Evolutionary conservation across 495 filamentous ascomycete genomes (phyloP).

Genomic region (Neurospora sp.): DNA sequence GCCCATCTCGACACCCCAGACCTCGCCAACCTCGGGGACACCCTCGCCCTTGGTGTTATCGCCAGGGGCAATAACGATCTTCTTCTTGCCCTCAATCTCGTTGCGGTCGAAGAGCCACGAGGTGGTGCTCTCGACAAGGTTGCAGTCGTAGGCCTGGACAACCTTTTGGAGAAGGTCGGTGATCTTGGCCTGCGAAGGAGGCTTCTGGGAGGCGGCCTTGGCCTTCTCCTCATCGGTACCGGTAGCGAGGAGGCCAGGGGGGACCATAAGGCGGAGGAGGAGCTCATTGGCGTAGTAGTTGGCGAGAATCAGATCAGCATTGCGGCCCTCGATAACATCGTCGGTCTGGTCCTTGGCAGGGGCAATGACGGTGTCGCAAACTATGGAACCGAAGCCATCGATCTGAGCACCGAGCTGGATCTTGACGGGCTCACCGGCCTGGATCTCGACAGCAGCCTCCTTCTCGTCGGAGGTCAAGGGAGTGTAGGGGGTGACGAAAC

Average conservation of each 20-base stretch:
- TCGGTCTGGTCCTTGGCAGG: slow-evolving; percentile 44
- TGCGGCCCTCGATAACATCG: slow-evolving; percentile 55
- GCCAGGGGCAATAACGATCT: slow-evolving; percentile 85
- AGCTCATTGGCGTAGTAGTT: slow-evolving; percentile 95
- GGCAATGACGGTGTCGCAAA: slow-evolving; percentile 84
- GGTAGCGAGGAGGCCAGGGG: slow-evolving; percentile 69
- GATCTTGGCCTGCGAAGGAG: slow-evolving; percentile 73
- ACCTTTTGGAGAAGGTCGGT: slow-evolving; percentile 83
- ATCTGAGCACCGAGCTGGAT: slow-evolving; percentile 97
- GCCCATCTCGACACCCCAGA: slow-evolving; percentile 96
- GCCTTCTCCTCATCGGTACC: slow-evolving; percentile 90
- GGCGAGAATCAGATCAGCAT: slow-evolving; percentile 81
- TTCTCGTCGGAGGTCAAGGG: slow-evolving; percentile 74
- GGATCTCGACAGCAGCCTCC: slow-evolving; percentile 68
- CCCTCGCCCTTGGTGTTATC: slow-evolving; percentile 87
- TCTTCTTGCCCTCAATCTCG: slow-evolving; percentile 97
- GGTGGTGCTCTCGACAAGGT: slow-evolving; percentile 92
- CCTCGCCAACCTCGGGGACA: slow-evolving; percentile 80
- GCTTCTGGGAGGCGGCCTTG: slow-evolving; percentile 73
- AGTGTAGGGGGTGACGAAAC: slow-evolving; percentile 94
- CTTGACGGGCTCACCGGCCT: slow-evolving; percentile 80
- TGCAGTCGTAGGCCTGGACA: slow-evolving; percentile 81
- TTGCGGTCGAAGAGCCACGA: slow-evolving; percentile 92
- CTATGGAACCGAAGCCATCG: slow-evolving; percentile 91
- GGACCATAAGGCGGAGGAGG: slow-evolving; percentile 80